Base-by-base conservation (phyloP, 2,329 filamentous ascomycete genomes). In the Pleoardoris graminearum region DNA sequence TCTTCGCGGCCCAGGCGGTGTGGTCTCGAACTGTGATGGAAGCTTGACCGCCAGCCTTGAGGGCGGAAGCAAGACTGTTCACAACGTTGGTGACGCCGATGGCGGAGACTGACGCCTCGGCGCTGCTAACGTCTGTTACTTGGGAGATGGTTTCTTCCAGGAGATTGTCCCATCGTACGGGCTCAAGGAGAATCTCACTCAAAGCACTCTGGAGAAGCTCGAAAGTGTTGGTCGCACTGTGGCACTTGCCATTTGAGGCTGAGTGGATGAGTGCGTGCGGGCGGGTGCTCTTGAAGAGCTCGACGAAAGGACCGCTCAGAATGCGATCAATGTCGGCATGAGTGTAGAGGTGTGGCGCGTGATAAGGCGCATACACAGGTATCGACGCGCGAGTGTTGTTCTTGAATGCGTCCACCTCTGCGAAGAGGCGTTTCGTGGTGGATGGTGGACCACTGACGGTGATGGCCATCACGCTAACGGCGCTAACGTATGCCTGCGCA, bases 401-500 rank as follows among this genome's bases (percentile, higher is more conserved):
- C 46, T 76, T 76, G 38, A 82, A 76, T 32, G 78, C 71, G 25
- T 77, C 74, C 17, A 70, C 74, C 48, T 83, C 72, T 50, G 72
- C 71, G 60, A 84, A 80, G 47, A 85, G 76, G 19, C 76, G 74
- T 57, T 78, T 76, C 30, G 82, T 77, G 4, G 79, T 79, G 11
- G 75, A 74, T 7, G 83, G 83, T 17, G 83, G 82, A 39, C 81
- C 83, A 57, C 81, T 84, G 65, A 85, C 78, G 14, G 82, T 85
- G 50, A 85, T 70, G 32, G 82, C 81, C 73, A 82, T 83, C 32
- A 78, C 77, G 57, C 82, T 83, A 54, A 84, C 77, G 14, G 82
- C 82, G 62, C 82, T 84, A 65, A 85, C 75, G 70, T 84, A 85
- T 2, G 82, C 80, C 57, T 75, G 79, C 17, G 67, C 68, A 38